phyloP scores from a whole-genome alignment of 305 asterid species.

The Fraxinus dipetala region DNA sequence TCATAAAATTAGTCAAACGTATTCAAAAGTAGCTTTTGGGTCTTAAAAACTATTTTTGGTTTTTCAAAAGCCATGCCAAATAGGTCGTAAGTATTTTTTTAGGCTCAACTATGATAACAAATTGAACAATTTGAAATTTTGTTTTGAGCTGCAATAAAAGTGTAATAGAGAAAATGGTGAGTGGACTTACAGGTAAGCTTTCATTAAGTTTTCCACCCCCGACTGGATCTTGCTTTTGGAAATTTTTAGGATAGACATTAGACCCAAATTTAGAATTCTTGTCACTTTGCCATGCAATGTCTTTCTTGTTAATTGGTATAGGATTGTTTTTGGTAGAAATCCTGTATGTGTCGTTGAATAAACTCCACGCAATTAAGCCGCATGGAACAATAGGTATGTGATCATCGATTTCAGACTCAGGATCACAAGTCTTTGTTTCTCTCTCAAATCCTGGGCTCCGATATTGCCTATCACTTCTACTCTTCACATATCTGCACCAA shows the following conservation, averaged over 20 bases:
- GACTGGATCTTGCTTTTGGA: slow-evolving; percentile 54
- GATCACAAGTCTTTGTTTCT: slow-evolving; percentile 32
- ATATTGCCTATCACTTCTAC: slow-evolving; percentile 78
- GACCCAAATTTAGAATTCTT: slow-evolving; percentile 55
- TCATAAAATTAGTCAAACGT: too few relatives aligned
- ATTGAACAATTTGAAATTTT: too few relatives aligned
- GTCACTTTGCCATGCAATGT: slow-evolving; percentile 75
- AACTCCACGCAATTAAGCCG: slow-evolving; percentile 92
- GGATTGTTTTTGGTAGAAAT: slow-evolving; percentile 31
- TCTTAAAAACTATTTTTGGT: too few relatives aligned
- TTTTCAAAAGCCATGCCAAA: too few relatives aligned
- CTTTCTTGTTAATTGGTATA: slow-evolving; percentile 52
- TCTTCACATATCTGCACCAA: slow-evolving; percentile 68
- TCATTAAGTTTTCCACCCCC: slow-evolving; percentile 71
- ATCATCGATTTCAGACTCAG: slow-evolving; percentile 35
- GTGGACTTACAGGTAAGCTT: slow-evolving; percentile 56
- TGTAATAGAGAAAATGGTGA: background rate
- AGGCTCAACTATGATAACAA: background rate
- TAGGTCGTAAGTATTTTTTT: background rate
- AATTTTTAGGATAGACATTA: slow-evolving; percentile 68
- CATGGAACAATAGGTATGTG: slow-evolving; percentile 66
- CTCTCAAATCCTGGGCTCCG: slow-evolving; percentile 33
- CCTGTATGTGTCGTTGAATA: slow-evolving; percentile 68
- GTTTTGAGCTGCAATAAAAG: too few relatives aligned
- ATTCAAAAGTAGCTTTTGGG: too few relatives aligned